These are phyloP conservation scores for Neofusicoccum laricinum DNA, from an alignment of 2,329 filamentous ascomycete species.

Conservation along the genomic window DNA sequence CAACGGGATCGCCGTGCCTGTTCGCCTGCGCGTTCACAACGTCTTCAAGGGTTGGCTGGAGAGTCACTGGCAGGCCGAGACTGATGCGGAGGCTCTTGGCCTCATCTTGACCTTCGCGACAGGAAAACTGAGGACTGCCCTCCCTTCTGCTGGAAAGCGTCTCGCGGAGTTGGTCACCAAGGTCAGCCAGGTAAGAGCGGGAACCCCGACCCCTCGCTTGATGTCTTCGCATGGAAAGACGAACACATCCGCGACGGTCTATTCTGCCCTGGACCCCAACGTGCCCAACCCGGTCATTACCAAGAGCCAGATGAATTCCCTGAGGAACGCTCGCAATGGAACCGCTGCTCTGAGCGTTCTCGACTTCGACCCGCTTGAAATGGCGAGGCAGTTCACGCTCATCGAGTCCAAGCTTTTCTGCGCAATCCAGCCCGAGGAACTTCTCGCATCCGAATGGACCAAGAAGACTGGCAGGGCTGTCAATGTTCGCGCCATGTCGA, in stretches of 20 bases:
- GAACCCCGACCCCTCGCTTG: slow-evolving; percentile 75
- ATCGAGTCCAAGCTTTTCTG: slow-evolving; percentile 92
- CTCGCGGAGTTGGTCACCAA: slow-evolving; percentile 76
- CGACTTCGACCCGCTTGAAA: slow-evolving; percentile 86
- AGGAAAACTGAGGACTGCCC: slow-evolving; percentile 61
- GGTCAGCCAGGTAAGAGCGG: slow-evolving; percentile 66
- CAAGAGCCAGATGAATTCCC: slow-evolving; percentile 70
- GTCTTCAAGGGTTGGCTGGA: slow-evolving; percentile 97
- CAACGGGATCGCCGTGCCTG: slow-evolving; percentile 70
- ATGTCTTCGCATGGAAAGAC: slow-evolving; percentile 87
- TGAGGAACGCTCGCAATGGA: slow-evolving; percentile 73
- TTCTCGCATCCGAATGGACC: slow-evolving; percentile 90
- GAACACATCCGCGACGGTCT: slow-evolving; percentile 69
- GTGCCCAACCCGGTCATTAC: slow-evolving; percentile 68
- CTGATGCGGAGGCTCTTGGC: slow-evolving; percentile 71
- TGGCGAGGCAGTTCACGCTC: slow-evolving; percentile 88
- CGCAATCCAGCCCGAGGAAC: slow-evolving; percentile 85
- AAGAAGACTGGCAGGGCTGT: slow-evolving; percentile 79
- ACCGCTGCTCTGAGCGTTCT: slow-evolving; percentile 70
- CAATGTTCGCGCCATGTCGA: slow-evolving; percentile 92
- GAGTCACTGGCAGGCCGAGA: slow-evolving; percentile 85
- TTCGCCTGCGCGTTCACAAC: slow-evolving; percentile 90
- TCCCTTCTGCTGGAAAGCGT: slow-evolving; percentile 78
- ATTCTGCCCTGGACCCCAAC: slow-evolving; percentile 67
- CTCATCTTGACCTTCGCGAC: slow-evolving; percentile 79